Base-by-base conservation (phyloP, 495 filamentous ascomycete genomes). In the Aspergillus sparsus region DNA sequence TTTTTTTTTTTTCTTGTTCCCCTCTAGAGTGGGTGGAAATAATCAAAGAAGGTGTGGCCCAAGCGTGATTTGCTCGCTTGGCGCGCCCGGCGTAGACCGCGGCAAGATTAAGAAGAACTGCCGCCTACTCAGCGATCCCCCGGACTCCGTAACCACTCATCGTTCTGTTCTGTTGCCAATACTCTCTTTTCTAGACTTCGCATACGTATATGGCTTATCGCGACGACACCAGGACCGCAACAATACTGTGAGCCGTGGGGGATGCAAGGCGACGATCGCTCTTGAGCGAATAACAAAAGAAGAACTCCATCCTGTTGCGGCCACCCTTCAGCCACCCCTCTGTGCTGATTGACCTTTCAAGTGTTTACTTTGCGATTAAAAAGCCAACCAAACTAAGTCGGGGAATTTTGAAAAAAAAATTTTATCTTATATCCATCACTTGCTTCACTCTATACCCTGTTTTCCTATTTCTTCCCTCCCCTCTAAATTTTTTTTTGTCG, bases 11-110 rank as follows among this genome's bases (percentile, higher is more conserved):
- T 50, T 58, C 50, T 58, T 58, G 27, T 35, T 33, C 46, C 64
- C 64, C 62, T 64, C 66, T 31, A 27, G 8, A 39, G 36, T 13
- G 46, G 49, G 53, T 18, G 41, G 32, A 34, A 51, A n/a, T 34
- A n/a, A 42, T 59, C 13, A 52, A 57, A 53, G 27, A 70, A 77
- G 70, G 68, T 74, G 71, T 77, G 76, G 76, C 70, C 76, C 76
- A 66, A 75, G 74, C 76, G 74, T 62, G 61, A 18, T 54, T 60
- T 57, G 64, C 66, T 73, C 71, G 66, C 68, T 75, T 75, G 68
- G 57, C 69, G 73, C 74, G 71, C 60, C 57, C 60, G 58, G 46
- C 60, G 55, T 50, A 52, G 35, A 42, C 62, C 58, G 65, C 65
- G 62, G 60, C 41, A 56, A 57, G 41, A 37, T 39, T 52, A 47